A percentile compares a stretch with the other conserved stretches of the same genome.
Conservation (phyloP, 495 filamentous ascomycete genomes). For the Talaromyces nanjingensis region DNA sequence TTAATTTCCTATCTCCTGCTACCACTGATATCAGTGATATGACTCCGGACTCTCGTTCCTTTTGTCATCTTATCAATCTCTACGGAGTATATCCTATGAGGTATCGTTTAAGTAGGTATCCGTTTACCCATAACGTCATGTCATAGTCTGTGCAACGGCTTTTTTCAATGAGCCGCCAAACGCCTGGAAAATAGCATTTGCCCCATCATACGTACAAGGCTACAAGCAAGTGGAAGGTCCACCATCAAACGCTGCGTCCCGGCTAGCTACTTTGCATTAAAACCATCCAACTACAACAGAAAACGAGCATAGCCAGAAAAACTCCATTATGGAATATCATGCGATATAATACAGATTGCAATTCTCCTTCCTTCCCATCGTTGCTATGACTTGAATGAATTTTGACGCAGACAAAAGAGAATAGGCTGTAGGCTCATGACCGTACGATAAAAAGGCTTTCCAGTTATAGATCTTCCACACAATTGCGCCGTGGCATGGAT, state of each 20-base stretch:
- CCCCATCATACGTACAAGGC: no score
- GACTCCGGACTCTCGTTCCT: neutral
- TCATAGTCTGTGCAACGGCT: neutral
- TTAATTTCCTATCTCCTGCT: neutral
- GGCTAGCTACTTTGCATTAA: neutral
- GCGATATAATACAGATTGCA: constrained; percentile 2
- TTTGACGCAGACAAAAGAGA: neutral
- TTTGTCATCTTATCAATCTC: neutral
- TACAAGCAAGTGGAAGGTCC: no score
- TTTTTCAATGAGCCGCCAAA: neutral
- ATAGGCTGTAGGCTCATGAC: neutral
- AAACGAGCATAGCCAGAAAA: neutral
- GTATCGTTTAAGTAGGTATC: neutral
- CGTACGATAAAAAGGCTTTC: neutral
- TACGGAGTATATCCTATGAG: neutral
- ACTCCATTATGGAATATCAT: constrained; percentile 1
- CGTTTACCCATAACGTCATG: neutral
- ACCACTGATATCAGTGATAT: neutral
- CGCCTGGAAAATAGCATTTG: neutral
- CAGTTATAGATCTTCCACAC: neutral
- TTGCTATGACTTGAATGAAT: neutral
- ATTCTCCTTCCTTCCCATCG: neutral
- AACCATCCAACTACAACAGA: neutral
- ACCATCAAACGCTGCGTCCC: neutral
- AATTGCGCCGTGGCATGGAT: neutral